These are phyloP conservation scores for Rubia balearica DNA, from an alignment of 305 asterid genomes.

Conservation along the genomic window DNA sequence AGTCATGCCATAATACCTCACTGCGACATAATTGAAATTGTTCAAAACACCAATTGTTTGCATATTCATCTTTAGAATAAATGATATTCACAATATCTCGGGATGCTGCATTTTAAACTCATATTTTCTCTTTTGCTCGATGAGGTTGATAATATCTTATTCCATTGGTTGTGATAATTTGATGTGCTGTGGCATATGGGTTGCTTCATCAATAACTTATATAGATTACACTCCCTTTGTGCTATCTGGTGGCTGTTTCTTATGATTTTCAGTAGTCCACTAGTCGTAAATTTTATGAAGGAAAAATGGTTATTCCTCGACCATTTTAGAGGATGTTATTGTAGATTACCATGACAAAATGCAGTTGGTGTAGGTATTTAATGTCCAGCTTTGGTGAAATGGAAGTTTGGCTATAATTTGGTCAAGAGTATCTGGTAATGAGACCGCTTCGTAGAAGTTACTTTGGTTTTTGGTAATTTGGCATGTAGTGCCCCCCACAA, in stretches of 20 bases:
- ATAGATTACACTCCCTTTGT: not conserved
- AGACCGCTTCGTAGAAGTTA: not conserved
- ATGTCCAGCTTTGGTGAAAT: not conserved
- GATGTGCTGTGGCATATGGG: not conserved
- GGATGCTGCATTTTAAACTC: not conserved
- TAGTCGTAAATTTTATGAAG: not conserved
- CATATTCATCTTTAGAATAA: not conserved
- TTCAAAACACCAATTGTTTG: not conserved
- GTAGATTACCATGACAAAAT: not conserved
- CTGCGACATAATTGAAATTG: not conserved
- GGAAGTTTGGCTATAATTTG: not conserved
- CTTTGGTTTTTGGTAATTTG: not conserved
- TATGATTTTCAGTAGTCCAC: not conserved
- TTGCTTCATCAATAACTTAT: not conserved
- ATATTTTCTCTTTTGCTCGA: not conserved
- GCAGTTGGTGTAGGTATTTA: not conserved
- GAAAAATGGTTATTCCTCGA: not conserved
- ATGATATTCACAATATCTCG: not conserved
- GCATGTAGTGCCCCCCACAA: not conserved
- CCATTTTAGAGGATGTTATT: not conserved
- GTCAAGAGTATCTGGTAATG: not conserved
- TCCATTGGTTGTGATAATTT: not conserved
- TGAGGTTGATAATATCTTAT: not conserved
- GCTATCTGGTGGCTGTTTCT: not conserved
- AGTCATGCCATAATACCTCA: not conserved